phyloP scores from a whole-genome alignment of 2,329 filamentous ascomycete species.

The Xylaria sp. region DNA sequence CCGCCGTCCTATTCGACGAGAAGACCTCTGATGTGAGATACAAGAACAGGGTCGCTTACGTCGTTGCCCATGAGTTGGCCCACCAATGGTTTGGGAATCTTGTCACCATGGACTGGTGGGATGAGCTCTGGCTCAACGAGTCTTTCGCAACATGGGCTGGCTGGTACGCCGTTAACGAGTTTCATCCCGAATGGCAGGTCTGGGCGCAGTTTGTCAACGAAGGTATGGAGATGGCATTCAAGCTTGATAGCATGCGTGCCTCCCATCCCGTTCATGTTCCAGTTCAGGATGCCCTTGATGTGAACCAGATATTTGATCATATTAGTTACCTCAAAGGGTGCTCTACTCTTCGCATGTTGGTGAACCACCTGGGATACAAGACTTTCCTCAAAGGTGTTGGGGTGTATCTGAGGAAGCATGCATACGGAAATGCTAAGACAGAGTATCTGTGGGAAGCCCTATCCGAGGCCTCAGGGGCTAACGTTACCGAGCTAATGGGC shows the following conservation, averaged over 20 bases:
- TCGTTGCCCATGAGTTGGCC: slow-evolving; percentile 96
- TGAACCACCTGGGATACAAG: slow-evolving; percentile 86
- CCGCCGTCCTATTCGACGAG: slow-evolving; percentile 95
- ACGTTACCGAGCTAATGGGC: slow-evolving; percentile 89
- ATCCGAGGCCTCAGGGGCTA: slow-evolving; percentile 85
- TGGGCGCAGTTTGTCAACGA: slow-evolving; percentile 98
- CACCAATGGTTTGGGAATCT: slow-evolving; percentile 97
- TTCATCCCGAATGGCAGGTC: slow-evolving; percentile 97
- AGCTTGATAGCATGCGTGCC: slow-evolving; percentile 87
- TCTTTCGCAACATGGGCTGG: slow-evolving; percentile 99
- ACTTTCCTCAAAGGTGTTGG: slow-evolving; percentile 91
- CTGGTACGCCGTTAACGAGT: slow-evolving; percentile 89
- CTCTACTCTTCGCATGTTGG: slow-evolving; percentile 96
- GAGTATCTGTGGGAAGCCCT: slow-evolving; percentile 91
- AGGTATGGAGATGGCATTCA: slow-evolving; percentile 90
- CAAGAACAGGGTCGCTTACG: slow-evolving; percentile 94
- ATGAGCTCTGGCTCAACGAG: slow-evolving; percentile 92
- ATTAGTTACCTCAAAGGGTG: slow-evolving; percentile 98
- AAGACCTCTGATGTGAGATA: slow-evolving; percentile 89
- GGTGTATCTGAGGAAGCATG: slow-evolving; percentile 87
- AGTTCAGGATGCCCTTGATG: slow-evolving; percentile 90
- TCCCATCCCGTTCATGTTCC: slow-evolving; percentile 97
- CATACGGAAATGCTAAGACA: slow-evolving; percentile 91
- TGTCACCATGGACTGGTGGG: slow-evolving; percentile 98
- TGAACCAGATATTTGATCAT: slow-evolving; percentile 97